Evolutionary conservation across 2,329 filamentous ascomycete genomes (phyloP), one percentile per base, ranked within the genome.

Genomic region (Massarina eburnea): DNA sequence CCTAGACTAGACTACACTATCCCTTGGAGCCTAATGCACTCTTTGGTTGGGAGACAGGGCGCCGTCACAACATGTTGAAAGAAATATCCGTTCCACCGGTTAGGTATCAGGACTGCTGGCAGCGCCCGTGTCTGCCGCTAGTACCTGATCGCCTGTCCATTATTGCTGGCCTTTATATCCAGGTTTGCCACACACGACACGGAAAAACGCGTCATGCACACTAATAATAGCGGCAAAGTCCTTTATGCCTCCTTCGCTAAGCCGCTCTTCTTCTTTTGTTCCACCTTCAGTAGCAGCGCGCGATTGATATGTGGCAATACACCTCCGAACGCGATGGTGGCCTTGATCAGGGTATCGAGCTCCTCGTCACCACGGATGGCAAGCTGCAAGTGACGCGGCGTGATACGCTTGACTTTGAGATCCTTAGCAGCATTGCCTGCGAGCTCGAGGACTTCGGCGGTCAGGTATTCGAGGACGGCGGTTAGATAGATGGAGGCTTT

Each of bases 351-450:
- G 19, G 91, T 97, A 73, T 99, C 94, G 62, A 99, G 81, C 76
- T 99, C 94, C 77, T 99, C 94, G 73, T 99, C 94, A 68, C 94
- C 94, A 67, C 94, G 91, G 70, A 99, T 99, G 64, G 94, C 94
- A 54, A 99, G 88, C 75, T 99, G 94, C 57, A 99, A 79, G 74
- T 99, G 94, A 73, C 94, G 91, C 45, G 94, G 94, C 10, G 92
- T 97, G 75, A 99, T 99, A 76, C 94, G 94, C 85, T 97, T 99
- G 78, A 97, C 94, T 78, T 97, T 99, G 70, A 97, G 88, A 74
- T 99, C 94, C 82, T 97, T 97, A 74, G 94, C 94, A 43, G 94
- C 94, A 73, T 99, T 99, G 74, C 94, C 94, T 72, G 94, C 94
- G 57, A 99, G 81, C 75, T 99, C 94, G 64, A 99, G 87, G 37